A percentile compares a stretch with the other conserved stretches of the same genome.
These are phyloP conservation scores for Endothia cerciana DNA, from an alignment of 2,329 filamentous ascomycete species.

Conservation along the genomic window DNA sequence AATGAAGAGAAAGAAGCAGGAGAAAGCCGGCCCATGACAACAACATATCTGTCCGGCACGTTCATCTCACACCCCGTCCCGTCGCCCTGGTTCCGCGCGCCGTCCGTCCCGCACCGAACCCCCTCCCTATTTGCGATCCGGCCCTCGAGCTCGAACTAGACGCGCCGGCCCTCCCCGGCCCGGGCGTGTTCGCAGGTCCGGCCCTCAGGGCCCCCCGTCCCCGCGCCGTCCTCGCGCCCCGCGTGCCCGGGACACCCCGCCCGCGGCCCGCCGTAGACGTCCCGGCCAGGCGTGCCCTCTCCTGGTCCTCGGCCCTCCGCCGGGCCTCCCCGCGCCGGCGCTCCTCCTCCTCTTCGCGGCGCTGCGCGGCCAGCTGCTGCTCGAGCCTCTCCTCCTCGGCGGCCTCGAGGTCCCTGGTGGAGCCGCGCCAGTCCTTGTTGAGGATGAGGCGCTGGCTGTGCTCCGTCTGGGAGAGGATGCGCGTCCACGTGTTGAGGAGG, in stretches of 20 bases:
- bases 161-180: slow-evolving; percentile 34
- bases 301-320: slow-evolving; percentile 66
- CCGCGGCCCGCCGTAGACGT: slow-evolving; percentile 20
- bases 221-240: slow-evolving; percentile 29
- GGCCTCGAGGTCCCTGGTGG: slow-evolving; percentile 82
- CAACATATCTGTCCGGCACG: neutral
- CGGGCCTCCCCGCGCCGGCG: slow-evolving; percentile 72
- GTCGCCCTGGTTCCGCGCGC: slow-evolving; percentile 55
- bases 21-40: neutral
- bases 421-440: slow-evolving; percentile 87
- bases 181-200: slow-evolving; percentile 19
- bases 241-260: slow-evolving; percentile 17
- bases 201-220: slow-evolving; percentile 13
- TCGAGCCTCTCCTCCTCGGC: slow-evolving; percentile 78
- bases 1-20: slow-evolving; percentile 10
- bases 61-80: slow-evolving; percentile 37
- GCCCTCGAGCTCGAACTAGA: slow-evolving; percentile 39
- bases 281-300: slow-evolving; percentile 48
- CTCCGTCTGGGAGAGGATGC: slow-evolving; percentile 94
- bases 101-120: slow-evolving; percentile 40
- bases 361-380: slow-evolving; percentile 76
- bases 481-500: slow-evolving; percentile 92
- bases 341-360: slow-evolving; percentile 78
- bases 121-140: slow-evolving; percentile 50
- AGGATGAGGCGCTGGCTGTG: slow-evolving; percentile 93